Base-by-base conservation (phyloP, 768 basidiomycete species). In the Rhizopogon sp. region DNA sequence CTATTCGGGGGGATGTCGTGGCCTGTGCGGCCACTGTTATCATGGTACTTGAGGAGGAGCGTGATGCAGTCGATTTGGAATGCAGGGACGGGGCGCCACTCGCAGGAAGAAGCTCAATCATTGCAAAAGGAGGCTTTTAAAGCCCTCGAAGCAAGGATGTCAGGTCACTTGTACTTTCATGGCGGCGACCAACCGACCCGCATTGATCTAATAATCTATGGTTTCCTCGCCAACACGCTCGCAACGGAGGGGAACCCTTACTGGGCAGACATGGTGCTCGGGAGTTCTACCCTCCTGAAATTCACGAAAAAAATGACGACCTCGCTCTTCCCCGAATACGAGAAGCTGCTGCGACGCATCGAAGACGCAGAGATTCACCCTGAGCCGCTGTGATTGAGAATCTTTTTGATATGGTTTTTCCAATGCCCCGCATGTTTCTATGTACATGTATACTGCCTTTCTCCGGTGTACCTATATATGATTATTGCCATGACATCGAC, bases 31-130 rank as follows among this genome's bases (percentile, higher is more conserved):
- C 22, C 55, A n/a, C 3, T 71, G 16, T 0, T 72, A 22, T 20
- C 57, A 2, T 65, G 66, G 64, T 62, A 43, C 47, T 55, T 64
- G 41, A 47, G 58, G 50, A 5, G 70, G 52, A 70, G 56, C 29
- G 14, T 60, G 33, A 58, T 37, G 1, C 31, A 46, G 6, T 44
- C 29, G 42, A 35, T 72, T 42, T 58, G 66, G 57, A 41, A 54
- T 13, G 57, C 39, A 1, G 71, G 70, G n/a, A 43, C 68, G 1
- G 70, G 71, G 39, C 61, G 70, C 4, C 70, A 72, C 52, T 64
- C 68, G n/a, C 56, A 45, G n/a, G 70, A 66, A 44, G 70, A 71
- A 39, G 66, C 66, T 40, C 61, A 68, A 13, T 53, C 60, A 39
- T 52, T 71, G 52, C 61, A 70, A 50, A 63, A 53, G 50, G 70